Conservation (phyloP, 2,329 filamentous ascomycete species). For the Diaporthe ilicicola region DNA sequence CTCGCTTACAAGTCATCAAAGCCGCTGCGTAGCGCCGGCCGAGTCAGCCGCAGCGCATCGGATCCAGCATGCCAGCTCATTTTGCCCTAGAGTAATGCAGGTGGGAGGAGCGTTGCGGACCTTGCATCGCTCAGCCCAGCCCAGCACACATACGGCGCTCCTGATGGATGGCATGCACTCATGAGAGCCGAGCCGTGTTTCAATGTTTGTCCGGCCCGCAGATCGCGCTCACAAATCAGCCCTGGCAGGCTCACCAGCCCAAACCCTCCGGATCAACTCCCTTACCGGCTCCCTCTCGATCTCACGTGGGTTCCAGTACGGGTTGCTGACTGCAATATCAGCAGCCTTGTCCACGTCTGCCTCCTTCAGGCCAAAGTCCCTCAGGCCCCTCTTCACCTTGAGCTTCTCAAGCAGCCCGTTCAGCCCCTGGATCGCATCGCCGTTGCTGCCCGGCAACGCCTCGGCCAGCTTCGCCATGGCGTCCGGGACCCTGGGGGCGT, state of each 20-base stretch:
- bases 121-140: neutral
- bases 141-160: too few relatives aligned
- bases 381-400: conserved; percentile 59
- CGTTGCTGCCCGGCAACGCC: conserved; percentile 63
- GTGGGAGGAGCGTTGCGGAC: neutral
- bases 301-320: conserved; percentile 65
- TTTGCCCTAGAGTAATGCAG: neutral
- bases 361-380: conserved; percentile 65
- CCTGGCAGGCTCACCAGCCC: conserved; percentile 63
- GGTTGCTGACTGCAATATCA: conserved; percentile 62
- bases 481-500: conserved; percentile 61
- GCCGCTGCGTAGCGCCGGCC: neutral
- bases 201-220: neutral
- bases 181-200: neutral
- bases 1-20: neutral
- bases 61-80: neutral
- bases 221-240: conserved; percentile 53
- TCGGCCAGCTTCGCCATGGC: conserved; percentile 61
- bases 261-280: conserved; percentile 64
- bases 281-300: conserved; percentile 59
- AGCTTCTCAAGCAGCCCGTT: conserved; percentile 64
- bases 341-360: conserved; percentile 64
- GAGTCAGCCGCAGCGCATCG: neutral
- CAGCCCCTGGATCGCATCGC: conserved; percentile 65
- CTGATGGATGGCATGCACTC: neutral